Evolutionary conservation across 2,329 filamentous ascomycete species (phyloP).

Genomic region (Ceratocystis eucalypticola): DNA sequence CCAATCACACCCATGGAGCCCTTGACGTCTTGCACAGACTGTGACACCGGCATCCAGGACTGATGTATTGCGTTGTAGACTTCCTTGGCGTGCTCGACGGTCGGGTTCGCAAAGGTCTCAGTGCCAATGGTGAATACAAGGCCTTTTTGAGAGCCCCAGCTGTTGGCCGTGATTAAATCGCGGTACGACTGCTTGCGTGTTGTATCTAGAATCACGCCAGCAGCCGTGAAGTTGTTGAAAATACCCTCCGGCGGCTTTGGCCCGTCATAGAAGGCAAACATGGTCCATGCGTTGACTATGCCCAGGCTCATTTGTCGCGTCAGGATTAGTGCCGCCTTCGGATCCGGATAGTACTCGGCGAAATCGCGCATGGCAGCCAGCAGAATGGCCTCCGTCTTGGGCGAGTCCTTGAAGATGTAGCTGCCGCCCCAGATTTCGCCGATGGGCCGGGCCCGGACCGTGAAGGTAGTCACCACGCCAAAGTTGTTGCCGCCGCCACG

Average conservation of each 20-base stretch:
- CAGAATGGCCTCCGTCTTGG: slow-evolving; percentile 18
- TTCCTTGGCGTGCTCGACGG: slow-evolving; percentile 23
- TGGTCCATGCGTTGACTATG: slow-evolving; percentile 36
- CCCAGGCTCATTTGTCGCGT: slow-evolving; percentile 15
- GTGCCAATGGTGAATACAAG: slow-evolving; percentile 30
- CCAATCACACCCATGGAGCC: slow-evolving; percentile 23
- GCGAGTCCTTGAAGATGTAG: slow-evolving; percentile 21
- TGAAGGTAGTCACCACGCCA: slow-evolving; percentile 41
- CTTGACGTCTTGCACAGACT: slow-evolving; percentile 17
- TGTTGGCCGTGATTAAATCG: slow-evolving; percentile 13
- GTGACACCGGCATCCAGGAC: slow-evolving; percentile 26
- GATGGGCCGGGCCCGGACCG: slow-evolving; percentile 29
- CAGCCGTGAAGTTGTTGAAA: slow-evolving; percentile 28
- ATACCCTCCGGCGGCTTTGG: slow-evolving; percentile 34
- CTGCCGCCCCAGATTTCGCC: slow-evolving; percentile 28
- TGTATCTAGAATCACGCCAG: slow-evolving; percentile 25
- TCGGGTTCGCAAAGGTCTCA: slow-evolving; percentile 27
- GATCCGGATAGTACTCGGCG: slow-evolving; percentile 26
- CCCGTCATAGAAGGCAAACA: slow-evolving; percentile 52
- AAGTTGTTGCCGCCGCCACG: slow-evolving; percentile 43
- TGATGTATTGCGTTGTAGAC: slow-evolving; percentile 26
- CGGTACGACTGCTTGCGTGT: slow-evolving; percentile 22
- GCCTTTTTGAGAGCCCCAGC: slow-evolving; percentile 26
- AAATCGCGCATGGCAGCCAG: slow-evolving; percentile 21
- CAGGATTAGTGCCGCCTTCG: slow-evolving; percentile 24